Base-by-base conservation (phyloP, 345 rosid genomes). In the Eutrema heterophyllum region DNA sequence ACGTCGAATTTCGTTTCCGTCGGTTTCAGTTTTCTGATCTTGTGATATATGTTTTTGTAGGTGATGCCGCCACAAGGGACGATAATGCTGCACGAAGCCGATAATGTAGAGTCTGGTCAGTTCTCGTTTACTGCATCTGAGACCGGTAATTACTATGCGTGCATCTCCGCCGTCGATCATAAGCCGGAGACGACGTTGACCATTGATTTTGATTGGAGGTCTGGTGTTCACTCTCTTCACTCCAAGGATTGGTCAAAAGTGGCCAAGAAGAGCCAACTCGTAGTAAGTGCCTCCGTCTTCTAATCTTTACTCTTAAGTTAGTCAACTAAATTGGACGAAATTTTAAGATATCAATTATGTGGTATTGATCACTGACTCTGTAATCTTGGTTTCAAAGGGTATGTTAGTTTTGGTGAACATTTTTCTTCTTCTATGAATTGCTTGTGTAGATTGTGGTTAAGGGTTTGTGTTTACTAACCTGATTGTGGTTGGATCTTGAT, bases 121-220 rank as follows among this genome's bases (percentile, higher is more conserved):
- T 94, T 91, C 48, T 90, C 96, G 5, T 94, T 94, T 79, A 89
- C 95, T 29, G 85, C 95, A 15, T 46, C 54, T 12, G 93, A 94
- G 79, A 78, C 73, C 1, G 97, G 97, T 32, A 86, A 77, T 77
- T 87, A 87, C 71, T 62, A 80, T 85, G 67, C 86, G 8, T 94
- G 97, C 75, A 87, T 91, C 70, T 75, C 79, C 52, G 95, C 83
- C 32, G 74, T 75, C 44, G 87, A 83, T 76, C 89, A 89, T 59
- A 72, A 74, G 5, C 93, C 95, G 7, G 58, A 63, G 53, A 44
- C 70, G 1, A 88, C 77, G n/a, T 7, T 88, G 77, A 83, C 87
- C 27, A 41, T 94, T 52, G 97, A 94, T 75, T 88, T 91, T 51
- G 97, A 89, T 21, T 94, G 97, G 97, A 91, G 62, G 77, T 67